These are phyloP conservation scores for Paraglomus brasilianum DNA, from an alignment of 192 early-diverging fungal genomes.

Conservation along the genomic window DNA sequence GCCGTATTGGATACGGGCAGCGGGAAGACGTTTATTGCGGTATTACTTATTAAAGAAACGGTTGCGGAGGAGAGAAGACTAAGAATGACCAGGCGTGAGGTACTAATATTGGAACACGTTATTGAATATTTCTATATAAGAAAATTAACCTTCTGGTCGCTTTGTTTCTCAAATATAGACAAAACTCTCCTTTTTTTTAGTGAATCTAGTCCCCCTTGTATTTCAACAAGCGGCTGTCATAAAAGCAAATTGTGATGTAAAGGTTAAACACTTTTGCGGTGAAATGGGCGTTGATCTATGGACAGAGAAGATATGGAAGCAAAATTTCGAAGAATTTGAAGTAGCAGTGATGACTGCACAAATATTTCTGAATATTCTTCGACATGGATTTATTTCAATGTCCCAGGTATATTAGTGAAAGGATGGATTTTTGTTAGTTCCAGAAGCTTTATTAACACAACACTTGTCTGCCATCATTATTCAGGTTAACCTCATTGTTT, in stretches of 20 bases:
- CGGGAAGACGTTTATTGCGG: slow-evolving; percentile 90
- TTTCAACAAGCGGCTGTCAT: slow-evolving; percentile 85
- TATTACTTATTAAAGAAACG: slow-evolving; percentile 82
- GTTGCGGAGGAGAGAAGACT: slow-evolving; percentile 39
- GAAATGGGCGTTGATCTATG: slow-evolving; percentile 65
- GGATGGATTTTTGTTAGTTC: neutral
- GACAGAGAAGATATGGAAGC: slow-evolving; percentile 58
- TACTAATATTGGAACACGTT: slow-evolving; percentile 17
- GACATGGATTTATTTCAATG: slow-evolving; percentile 65
- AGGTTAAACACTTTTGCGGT: slow-evolving; percentile 66
- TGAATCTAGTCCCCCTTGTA: slow-evolving; percentile 85
- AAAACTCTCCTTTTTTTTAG: slow-evolving; percentile 72
- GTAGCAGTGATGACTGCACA: slow-evolving; percentile 89
- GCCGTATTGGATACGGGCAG: slow-evolving; percentile 90
- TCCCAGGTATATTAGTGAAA: slow-evolving; percentile 45
- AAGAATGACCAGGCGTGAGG: slow-evolving; percentile 38
- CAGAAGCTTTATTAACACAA: slow-evolving; percentile 8
- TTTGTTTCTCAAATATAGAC: slow-evolving; percentile 32
- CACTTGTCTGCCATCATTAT: neutral
- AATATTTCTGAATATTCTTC: slow-evolving; percentile 77
- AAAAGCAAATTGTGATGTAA: slow-evolving; percentile 57
- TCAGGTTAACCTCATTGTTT: slow-evolving; percentile 80
- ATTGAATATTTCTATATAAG: slow-evolving; percentile 29
- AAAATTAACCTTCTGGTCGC: slow-evolving; percentile 3
- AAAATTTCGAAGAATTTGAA: slow-evolving; percentile 53